Evolutionary conservation across 352 stramenopile species (phyloP), one percentile per base, ranked within the genome.

Genomic region (Phytophthora megakarya): DNA sequence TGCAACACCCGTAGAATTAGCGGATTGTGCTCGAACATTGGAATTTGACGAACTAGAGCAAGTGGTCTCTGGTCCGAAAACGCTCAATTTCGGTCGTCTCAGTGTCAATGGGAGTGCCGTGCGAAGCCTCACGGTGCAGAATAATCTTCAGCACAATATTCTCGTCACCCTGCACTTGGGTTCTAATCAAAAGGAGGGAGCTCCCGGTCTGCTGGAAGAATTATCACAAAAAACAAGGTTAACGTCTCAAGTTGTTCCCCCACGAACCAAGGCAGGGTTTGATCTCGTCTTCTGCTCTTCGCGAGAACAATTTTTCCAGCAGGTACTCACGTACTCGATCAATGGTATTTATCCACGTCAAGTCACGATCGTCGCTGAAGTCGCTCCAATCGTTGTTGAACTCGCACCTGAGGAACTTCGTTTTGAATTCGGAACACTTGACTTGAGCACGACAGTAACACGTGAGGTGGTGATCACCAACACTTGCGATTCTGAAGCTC

Each of bases 1-100:
- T 6, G 80, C 87, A 9, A 98, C 92, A 1, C 93, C 97, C 38
- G 93, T 90, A 0, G 95, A 98, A 39, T 66, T 97, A 1, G 78
- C 80, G 0, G 93, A 98, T 47, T 98, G 95, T 47, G 61, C 52
- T 0, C 35, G 73, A 3, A 78, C 71, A 0, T 66, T 98, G 11
- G 78, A 77, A 16, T 88, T 87, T 50, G 81, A 95, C 13, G 75
- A 97, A 32, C 77, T 98, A 1, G 85, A 91, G 47, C 65, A 75
- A 11, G 54, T 95, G 1, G 28, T 78, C 0, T 79, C 72, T 0
- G 88, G 88, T 0, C 88, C 88, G 0, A 95, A 96, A 63, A 91
- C 79, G 11, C 75, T 98, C 13, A 89, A 98, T 52, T 98, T 98
- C 54, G 95, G 95, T 7, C 84, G 86, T 21, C 67, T 98, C 7